Conservation (phyloP, 2,329 filamentous ascomycete genomes). For the Thielaviopsis musarum region DNA sequence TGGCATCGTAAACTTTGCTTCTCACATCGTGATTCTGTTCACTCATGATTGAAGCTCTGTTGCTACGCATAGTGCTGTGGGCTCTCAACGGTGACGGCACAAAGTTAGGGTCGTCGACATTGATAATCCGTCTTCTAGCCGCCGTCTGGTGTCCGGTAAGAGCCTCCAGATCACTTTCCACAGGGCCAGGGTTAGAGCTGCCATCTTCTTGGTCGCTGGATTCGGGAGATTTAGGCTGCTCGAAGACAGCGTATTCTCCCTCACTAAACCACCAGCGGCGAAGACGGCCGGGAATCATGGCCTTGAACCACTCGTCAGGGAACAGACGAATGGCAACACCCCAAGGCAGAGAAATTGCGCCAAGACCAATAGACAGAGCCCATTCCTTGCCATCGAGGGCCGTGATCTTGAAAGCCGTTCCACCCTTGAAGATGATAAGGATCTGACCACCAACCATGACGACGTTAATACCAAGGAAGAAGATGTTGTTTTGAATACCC, state of each 20-base stretch:
- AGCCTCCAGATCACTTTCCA: not conserved
- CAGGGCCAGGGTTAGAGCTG: not conserved
- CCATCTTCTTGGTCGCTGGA: not conserved
- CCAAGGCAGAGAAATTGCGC: constrained; percentile 57
- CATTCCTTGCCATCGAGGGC: constrained; percentile 55
- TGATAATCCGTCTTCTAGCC: not conserved
- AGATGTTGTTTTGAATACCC: constrained; percentile 59
- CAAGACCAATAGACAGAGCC: constrained; percentile 67
- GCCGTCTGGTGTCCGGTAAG: not conserved
- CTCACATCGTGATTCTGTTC: constrained; percentile 7
- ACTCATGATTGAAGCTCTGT: constrained; percentile 10
- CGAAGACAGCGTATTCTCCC: not conserved
- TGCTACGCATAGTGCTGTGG: constrained; percentile 10
- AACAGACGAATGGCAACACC: constrained; percentile 56
- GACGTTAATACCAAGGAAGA: constrained; percentile 64
- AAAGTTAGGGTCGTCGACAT: constrained; percentile 7
- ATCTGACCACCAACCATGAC: constrained; percentile 75
- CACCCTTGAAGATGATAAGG: constrained; percentile 71
- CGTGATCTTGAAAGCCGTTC: constrained; percentile 52
- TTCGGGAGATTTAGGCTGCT: not conserved
- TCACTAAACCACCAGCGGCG: constrained; percentile 7
- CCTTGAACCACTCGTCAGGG: constrained; percentile 40
- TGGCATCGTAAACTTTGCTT: constrained; percentile 4
- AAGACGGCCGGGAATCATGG: constrained; percentile 8
- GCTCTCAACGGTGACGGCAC: constrained; percentile 4